phyloP scores from a whole-genome alignment of 1,284 basidiomycete species.

The Chalciporus piperatoides region DNA sequence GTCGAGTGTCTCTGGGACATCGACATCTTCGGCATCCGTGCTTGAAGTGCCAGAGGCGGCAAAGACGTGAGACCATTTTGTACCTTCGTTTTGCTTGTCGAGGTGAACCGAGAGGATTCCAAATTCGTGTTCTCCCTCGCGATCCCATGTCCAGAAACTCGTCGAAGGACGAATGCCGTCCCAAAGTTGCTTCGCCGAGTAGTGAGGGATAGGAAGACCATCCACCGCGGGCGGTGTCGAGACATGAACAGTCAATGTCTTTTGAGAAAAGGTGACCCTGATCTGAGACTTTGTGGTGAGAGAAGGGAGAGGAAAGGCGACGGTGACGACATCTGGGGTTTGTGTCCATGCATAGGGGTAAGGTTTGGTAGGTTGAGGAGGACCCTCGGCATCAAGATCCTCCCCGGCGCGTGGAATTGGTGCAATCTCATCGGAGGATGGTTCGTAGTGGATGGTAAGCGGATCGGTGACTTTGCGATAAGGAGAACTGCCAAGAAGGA shows the following conservation, averaged over 20 bases:
- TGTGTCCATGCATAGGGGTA: conserved; percentile 92
- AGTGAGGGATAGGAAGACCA: conserved; percentile 49
- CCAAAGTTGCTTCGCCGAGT: conserved; percentile 70
- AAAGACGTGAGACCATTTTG: conserved; percentile 86
- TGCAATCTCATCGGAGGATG: conserved; percentile 59
- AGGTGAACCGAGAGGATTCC: conserved; percentile 79
- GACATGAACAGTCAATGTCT: conserved; percentile 65
- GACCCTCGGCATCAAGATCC: conserved; percentile 40
- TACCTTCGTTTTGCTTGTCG: conserved; percentile 76
- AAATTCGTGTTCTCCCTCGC: conserved; percentile 59
- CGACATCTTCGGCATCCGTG: conserved; percentile 48
- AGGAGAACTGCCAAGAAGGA: conserved; percentile 54
- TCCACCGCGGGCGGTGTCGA: conserved; percentile 34
- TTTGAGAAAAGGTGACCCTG: conserved; percentile 60
- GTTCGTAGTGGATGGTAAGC: conserved; percentile 43
- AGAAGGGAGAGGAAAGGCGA: conserved; percentile 79
- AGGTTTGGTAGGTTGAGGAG: conserved; percentile 40
- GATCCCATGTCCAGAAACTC: conserved; percentile 88
- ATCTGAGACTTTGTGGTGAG: conserved; percentile 63
- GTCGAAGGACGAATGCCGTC: conserved; percentile 64
- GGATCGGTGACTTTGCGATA: conserved; percentile 43
- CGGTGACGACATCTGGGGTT: conserved; percentile 73
- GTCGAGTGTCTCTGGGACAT: conserved; percentile 88
- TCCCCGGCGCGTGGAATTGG: conserved; percentile 63
- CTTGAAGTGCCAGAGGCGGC: conserved; percentile 37